Evolutionary conservation across 1,284 basidiomycete species (phyloP).

Genomic region (Schizophyllum commune): DNA sequence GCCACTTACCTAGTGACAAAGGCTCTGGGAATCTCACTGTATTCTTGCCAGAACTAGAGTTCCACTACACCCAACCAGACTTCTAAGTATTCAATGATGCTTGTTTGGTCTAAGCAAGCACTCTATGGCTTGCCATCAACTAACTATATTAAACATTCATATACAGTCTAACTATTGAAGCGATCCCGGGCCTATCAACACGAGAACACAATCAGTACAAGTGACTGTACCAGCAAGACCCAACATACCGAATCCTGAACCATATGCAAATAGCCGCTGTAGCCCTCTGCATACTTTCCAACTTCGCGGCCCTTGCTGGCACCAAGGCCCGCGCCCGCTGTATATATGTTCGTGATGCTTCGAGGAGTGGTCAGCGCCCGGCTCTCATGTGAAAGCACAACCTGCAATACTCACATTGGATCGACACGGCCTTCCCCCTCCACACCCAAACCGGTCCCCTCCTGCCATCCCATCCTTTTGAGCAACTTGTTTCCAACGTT

Average conservation of each 20-base stretch:
- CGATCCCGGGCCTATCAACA: slow-evolving; percentile 38
- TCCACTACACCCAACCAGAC: no score
- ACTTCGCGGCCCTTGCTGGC: slow-evolving; percentile 83
- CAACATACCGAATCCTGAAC: slow-evolving; percentile 58
- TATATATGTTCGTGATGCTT: slow-evolving; percentile 78
- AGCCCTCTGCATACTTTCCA: slow-evolving; percentile 65
- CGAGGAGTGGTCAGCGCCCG: background rate
- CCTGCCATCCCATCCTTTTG: slow-evolving; percentile 94
- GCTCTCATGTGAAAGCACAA: background rate
- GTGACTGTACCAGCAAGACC: slow-evolving; percentile 12
- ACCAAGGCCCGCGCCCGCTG: slow-evolving; percentile 79
- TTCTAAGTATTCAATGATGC: background rate
- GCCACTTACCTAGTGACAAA: no score
- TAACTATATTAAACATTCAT: background rate
- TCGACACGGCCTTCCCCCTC: slow-evolving; percentile 79
- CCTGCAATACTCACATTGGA: slow-evolving; percentile 54
- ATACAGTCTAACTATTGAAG: slow-evolving; percentile 16
- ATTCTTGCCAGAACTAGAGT: no score
- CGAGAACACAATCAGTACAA: slow-evolving; percentile 14
- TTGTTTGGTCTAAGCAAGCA: background rate
- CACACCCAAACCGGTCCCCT: slow-evolving; percentile 80
- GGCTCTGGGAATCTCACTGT: no score
- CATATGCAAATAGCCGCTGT: slow-evolving; percentile 66
- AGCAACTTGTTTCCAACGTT: slow-evolving; percentile 88
- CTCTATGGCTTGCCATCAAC: no score